These are phyloP conservation scores for Paramecium tetraurelia DNA, from an alignment of 73 alveolate species.

Conservation along the genomic window DNA sequence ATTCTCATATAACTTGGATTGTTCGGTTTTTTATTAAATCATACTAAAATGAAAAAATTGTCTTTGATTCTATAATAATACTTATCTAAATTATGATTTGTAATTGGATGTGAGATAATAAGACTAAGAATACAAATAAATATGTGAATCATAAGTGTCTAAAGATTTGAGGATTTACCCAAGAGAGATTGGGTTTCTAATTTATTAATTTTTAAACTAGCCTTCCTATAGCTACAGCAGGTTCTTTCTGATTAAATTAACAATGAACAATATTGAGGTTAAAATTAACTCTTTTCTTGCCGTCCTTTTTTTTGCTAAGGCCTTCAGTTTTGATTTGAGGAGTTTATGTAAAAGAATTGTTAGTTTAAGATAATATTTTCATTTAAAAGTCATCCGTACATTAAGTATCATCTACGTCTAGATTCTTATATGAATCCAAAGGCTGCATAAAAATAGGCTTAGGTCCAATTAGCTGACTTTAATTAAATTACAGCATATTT, in stretches of 20 bases:
- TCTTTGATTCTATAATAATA: neutral
- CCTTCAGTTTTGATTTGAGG: neutral
- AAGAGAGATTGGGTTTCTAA: neutral
- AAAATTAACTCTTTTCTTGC: neutral
- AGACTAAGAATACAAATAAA: neutral
- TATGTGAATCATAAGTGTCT: neutral
- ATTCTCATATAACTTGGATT: neutral
- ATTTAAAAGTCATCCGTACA: neutral
- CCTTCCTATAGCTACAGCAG: neutral
- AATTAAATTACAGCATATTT: neutral
- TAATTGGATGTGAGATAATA: neutral
- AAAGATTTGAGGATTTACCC: constrained; percentile 23
- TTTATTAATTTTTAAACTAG: neutral
- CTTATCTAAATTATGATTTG: neutral
- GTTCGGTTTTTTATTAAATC: neutral
- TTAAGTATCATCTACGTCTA: neutral
- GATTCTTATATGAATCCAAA: neutral
- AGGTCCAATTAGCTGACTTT: neutral
- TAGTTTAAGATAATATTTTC: neutral
- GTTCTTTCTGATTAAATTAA: neutral
- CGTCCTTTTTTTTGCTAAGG: neutral
- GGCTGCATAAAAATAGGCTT: constrained; percentile 7
- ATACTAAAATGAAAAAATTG: neutral
- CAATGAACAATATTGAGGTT: constrained; percentile 14
- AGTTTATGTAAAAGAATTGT: neutral